Base-by-base conservation (phyloP, 306 rosid species). In the Ormosia emarginata region DNA sequence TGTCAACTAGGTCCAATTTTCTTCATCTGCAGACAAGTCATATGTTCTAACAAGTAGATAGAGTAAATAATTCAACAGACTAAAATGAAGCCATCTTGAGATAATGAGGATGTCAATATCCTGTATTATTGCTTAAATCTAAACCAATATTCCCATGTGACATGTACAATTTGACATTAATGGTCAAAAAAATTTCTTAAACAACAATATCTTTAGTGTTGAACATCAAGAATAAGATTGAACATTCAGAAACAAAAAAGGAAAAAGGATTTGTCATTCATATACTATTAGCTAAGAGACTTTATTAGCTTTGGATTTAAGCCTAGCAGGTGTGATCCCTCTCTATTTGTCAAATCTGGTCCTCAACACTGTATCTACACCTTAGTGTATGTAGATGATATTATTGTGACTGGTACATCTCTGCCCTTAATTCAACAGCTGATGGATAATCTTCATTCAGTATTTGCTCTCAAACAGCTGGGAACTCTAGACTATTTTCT, bases 51-150 rank as follows among this genome's bases (percentile, higher is more conserved):
- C 41, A 63, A 55, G 68, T 36, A 75, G 39, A 68, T 8, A 55
- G 40, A 55, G 71, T 44, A 67, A 62, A 36, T 67, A 43, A 57
- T 82, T 46, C 73, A 77, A 58, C 69, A 37, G 41, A 78, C 67
- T 52, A 46, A 67, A 74, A 41, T 8, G 63, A 55, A 64, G 62
- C 40, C 69, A 62, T 69, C 55, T 67, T 50, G 43, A 67, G 59
- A 63, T 68, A 14, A 18, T 2, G 18, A 66, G 40, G 29, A 49
- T 73, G 71, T 9, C 64, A 40, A 43, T 59, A 61, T 62, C 74
- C 44, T 4, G 32, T 9, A 62, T 81, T 56, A 37, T 71, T 62
- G 4, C 15, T 59, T 65, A 44, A 77, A 36, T 55, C 8, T 17
- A 81, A 52, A 65, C 50, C 74, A 62, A 15, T 36, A 77, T 67